Conservation (phyloP, 371 early-diverging fungal genomes). For the Circinella minor region DNA sequence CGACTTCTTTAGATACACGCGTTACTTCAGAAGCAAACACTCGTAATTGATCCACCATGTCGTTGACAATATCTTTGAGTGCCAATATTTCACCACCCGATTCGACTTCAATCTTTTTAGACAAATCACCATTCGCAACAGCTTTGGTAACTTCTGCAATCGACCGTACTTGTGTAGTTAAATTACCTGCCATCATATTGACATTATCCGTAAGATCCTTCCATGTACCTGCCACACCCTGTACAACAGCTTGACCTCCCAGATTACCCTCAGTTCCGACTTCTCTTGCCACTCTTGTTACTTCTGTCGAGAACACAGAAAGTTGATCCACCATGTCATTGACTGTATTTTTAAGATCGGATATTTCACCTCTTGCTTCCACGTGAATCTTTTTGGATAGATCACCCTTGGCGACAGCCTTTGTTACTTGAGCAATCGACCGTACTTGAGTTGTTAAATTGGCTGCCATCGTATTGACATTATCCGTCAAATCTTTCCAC, state of each 20-base stretch:
- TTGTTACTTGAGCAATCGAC: conserved; percentile 67
- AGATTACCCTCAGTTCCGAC: conserved; percentile 67
- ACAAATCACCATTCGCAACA: conserved; percentile 48
- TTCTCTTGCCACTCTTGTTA: conserved; percentile 61
- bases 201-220: conserved; percentile 67
- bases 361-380: conserved; percentile 72
- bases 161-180: conserved; percentile 64
- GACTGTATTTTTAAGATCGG: conserved; percentile 70
- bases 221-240: conserved; percentile 64
- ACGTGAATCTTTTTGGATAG: conserved; percentile 69
- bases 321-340: conserved; percentile 75
- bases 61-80: conserved; percentile 49
- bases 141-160: conserved; percentile 68
- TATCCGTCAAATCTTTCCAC: conserved; percentile 60
- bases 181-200: conserved; percentile 68
- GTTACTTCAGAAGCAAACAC: conserved; percentile 55
- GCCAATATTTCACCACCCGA: conserved; percentile 53
- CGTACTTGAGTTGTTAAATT: conserved; percentile 55
- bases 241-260: conserved; percentile 58
- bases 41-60: conserved; percentile 60
- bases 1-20: conserved; percentile 56
- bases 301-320: conserved; percentile 57
- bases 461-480: conserved; percentile 63
- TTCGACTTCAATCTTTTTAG: conserved; percentile 52
- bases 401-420: conserved; percentile 67